A percentile compares a stretch with the other conserved stretches of the same genome.
phyloP scores from a whole-genome alignment of 2,329 filamentous ascomycete species.

The Zasmidium angulare region DNA sequence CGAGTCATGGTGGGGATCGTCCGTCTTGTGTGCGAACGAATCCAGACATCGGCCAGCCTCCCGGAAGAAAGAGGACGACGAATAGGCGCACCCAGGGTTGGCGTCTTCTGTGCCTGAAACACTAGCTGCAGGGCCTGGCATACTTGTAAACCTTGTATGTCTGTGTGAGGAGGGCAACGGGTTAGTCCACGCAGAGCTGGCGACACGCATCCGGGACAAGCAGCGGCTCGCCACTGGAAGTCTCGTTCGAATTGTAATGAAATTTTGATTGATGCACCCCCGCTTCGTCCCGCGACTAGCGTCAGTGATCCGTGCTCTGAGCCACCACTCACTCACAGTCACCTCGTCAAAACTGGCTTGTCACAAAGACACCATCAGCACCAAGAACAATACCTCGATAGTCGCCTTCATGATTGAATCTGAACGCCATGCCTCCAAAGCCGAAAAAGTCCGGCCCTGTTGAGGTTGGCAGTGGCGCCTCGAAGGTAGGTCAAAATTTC shows the following conservation, averaged over 20 bases:
- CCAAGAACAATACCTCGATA: not conserved
- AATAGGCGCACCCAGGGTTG: not conserved
- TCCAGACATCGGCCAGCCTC: not conserved
- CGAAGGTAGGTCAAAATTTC: slow-evolving; percentile 25
- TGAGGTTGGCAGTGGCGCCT: slow-evolving; percentile 29
- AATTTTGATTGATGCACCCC: no score
- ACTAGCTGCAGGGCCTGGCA: not conserved
- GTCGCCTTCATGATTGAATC: slow-evolving; percentile 4
- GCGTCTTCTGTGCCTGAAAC: not conserved
- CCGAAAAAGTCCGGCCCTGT: slow-evolving; percentile 32
- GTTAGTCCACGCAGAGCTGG: not conserved
- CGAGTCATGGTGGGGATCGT: not conserved
- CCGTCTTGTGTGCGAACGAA: not conserved
- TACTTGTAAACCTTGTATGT: not conserved
- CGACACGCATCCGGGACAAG: not conserved
- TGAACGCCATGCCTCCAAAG: slow-evolving; percentile 33
- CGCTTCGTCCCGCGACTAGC: no score
- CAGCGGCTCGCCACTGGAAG: no score
- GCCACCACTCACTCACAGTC: no score
- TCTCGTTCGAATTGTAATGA: no score
- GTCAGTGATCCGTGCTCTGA: no score
- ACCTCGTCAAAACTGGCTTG: no score
- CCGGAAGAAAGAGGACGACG: not conserved
- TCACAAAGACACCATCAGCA: not conserved
- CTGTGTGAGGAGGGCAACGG: not conserved